These are phyloP conservation scores for Pythium myriotylum DNA, from an alignment of 352 stramenopile species.

Conservation along the genomic window DNA sequence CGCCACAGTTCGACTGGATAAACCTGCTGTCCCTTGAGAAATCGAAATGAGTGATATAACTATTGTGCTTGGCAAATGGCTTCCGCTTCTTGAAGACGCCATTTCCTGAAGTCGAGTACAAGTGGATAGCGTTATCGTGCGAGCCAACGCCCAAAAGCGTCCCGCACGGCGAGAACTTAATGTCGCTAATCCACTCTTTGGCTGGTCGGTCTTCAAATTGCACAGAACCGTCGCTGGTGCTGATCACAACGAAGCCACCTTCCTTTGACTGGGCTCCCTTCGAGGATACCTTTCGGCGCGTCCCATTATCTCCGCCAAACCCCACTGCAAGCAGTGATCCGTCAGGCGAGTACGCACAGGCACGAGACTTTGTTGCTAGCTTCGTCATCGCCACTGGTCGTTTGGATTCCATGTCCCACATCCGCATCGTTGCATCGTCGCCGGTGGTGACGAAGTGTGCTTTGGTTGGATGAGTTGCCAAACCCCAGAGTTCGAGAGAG, in stretches of 20 bases:
- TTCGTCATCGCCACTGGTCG: slow-evolving; percentile 41
- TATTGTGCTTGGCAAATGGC: slow-evolving; percentile 81
- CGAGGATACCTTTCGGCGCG: slow-evolving; percentile 41
- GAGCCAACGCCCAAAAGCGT: slow-evolving; percentile 57
- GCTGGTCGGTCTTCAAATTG: slow-evolving; percentile 63
- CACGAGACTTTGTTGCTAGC: slow-evolving; percentile 55
- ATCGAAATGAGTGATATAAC: slow-evolving; percentile 84
- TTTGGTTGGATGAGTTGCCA: slow-evolving; percentile 71
- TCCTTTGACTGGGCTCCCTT: slow-evolving; percentile 41
- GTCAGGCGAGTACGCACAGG: slow-evolving; percentile 88
- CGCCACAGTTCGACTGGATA: slow-evolving; percentile 81
- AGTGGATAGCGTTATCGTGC: slow-evolving; percentile 74
- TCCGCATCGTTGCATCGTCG: slow-evolving; percentile 78
- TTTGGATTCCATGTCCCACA: slow-evolving; percentile 82
- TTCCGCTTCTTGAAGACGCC: slow-evolving; percentile 56
- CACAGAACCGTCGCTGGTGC: slow-evolving; percentile 28
- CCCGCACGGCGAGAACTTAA: slow-evolving; percentile 73
- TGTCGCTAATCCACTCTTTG: slow-evolving; percentile 79
- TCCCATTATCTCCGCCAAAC: slow-evolving; percentile 61
- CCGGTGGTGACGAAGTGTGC: slow-evolving; percentile 70
- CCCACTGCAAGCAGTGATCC: slow-evolving; percentile 85
- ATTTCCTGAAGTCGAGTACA: slow-evolving; percentile 39
- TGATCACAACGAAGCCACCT: slow-evolving; percentile 49
- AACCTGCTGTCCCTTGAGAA: slow-evolving; percentile 74
- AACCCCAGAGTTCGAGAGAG: slow-evolving; percentile 74